phyloP scores from a whole-genome alignment of 192 early-diverging fungal genomes.

The Coemansia sp. region DNA sequence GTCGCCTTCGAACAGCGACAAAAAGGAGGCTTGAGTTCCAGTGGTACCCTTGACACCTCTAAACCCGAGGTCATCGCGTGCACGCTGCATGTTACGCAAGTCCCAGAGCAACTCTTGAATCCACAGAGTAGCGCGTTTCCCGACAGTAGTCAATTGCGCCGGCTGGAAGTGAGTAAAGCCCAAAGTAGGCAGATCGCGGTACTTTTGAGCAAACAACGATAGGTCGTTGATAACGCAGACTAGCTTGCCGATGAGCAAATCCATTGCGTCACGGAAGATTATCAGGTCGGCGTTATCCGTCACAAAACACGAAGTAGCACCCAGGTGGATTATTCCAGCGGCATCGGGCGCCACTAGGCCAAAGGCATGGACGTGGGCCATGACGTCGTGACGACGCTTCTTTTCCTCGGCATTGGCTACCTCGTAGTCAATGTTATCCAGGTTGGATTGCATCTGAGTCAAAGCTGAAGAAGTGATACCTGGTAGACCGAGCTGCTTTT shows the following conservation, averaged over 20 bases:
- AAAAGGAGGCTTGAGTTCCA: conserved; percentile 97
- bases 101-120: conserved; percentile 97
- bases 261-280: conserved; percentile 92
- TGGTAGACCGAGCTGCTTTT: conserved; percentile 86
- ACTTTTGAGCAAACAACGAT: conserved; percentile 73
- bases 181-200: conserved; percentile 88
- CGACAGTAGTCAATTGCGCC: conserved; percentile 97
- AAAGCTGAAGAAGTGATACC: conserved; percentile 89
- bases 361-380: conserved; percentile 99
- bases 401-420: conserved; percentile 91
- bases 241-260: conserved; percentile 89
- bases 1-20: conserved; percentile 93
- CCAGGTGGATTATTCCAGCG: conserved; percentile 96
- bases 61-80: conserved; percentile 86
- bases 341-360: conserved; percentile 82
- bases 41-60: conserved; percentile 99
- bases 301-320: conserved; percentile 99
- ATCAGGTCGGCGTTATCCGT: conserved; percentile 99
- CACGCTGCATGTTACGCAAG: conserved; percentile 89
- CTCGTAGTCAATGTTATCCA: conserved; percentile 88
- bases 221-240: conserved; percentile 81
- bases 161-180: conserved; percentile 99
- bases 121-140: conserved; percentile 96
- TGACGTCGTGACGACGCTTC: conserved; percentile 95
- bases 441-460: conserved; percentile 85